phyloP scores from a whole-genome alignment of 1,284 basidiomycete genomes.

The Boletus semigastroideus region DNA sequence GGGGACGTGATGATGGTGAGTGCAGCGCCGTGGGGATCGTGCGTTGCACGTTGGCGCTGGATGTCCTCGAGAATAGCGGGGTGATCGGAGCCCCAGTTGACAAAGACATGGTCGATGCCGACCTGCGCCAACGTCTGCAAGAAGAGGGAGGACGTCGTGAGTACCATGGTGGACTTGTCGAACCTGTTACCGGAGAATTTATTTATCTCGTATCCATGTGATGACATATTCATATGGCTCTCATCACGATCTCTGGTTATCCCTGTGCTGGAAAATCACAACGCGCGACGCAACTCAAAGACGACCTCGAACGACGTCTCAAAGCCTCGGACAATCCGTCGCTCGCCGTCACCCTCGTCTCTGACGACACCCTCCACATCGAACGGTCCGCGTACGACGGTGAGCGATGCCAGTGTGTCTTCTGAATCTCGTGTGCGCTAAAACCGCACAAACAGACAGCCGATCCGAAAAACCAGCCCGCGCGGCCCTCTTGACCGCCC shows the following conservation, averaged over 20 bases:
- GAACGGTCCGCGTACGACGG: conserved; percentile 73
- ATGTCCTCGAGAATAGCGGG: conserved; percentile 69
- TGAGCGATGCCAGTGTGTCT: conserved; percentile 27
- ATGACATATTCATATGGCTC: too few species aligned
- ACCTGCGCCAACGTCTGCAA: conserved; percentile 54
- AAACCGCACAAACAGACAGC: conserved; percentile 52
- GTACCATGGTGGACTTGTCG: conserved; percentile 36
- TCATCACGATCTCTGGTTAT: conserved; percentile 90
- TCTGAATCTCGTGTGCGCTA: too few species aligned
- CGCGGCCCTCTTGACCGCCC: conserved; percentile 82
- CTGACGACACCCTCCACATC: conserved; percentile 75
- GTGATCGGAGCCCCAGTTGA: conserved; percentile 76
- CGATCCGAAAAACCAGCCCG: conserved; percentile 87
- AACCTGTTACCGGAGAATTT: too few species aligned
- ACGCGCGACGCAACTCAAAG: conserved; percentile 67
- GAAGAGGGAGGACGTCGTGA: conserved; percentile 46
- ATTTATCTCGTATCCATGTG: too few species aligned
- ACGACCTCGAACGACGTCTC: conserved; percentile 59
- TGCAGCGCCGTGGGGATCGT: not conserved
- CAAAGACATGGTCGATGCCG: conserved; percentile 69
- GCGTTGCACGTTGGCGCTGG: conserved; percentile 41
- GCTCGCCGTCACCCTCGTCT: conserved; percentile 66
- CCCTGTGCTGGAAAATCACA: conserved; percentile 86
- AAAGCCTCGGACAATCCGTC: conserved; percentile 48
- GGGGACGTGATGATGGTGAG: not conserved